These are phyloP conservation scores for Diaporthe amygdali DNA, from an alignment of 2,329 filamentous ascomycete species.

Conservation along the genomic window DNA sequence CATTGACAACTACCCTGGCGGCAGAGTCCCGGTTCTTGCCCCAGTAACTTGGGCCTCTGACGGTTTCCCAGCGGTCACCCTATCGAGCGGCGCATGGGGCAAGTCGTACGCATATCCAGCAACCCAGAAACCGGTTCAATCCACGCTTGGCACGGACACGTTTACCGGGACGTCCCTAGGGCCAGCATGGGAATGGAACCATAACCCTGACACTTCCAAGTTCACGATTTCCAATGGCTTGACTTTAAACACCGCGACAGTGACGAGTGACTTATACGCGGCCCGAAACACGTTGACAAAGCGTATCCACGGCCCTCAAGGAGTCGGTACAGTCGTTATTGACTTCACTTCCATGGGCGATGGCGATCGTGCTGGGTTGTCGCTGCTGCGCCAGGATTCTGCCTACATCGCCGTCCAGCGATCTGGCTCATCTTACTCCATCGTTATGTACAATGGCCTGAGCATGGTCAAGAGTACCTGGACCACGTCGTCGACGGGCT, in stretches of 20 bases:
- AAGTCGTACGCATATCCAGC: background rate
- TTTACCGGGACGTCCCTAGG: constrained; percentile 39
- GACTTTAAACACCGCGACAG: constrained; percentile 51
- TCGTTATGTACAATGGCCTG: constrained; percentile 36
- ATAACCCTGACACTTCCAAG: constrained; percentile 43
- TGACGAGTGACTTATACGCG: constrained; percentile 55
- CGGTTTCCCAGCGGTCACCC: background rate
- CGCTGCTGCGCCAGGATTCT: constrained; percentile 56
- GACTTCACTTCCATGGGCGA: constrained; percentile 53
- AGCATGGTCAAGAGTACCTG: constrained; percentile 38
- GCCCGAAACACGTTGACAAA: constrained; percentile 55
- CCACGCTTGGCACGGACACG: background rate
- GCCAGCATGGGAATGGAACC: no score
- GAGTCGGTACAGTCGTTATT: constrained; percentile 54
- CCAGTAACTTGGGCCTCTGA: background rate
- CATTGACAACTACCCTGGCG: background rate
- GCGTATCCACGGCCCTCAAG: constrained; percentile 49
- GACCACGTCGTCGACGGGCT: constrained; percentile 37
- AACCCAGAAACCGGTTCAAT: background rate
- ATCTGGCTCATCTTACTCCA: constrained; percentile 34
- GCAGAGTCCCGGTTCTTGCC: background rate
- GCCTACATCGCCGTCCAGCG: constrained; percentile 59
- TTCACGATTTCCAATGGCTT: constrained; percentile 51
- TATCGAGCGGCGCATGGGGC: background rate
- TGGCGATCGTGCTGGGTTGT: constrained; percentile 58